Evolutionary conservation across 306 rosid species (phyloP).

Genomic region (Fragaria vesca): DNA sequence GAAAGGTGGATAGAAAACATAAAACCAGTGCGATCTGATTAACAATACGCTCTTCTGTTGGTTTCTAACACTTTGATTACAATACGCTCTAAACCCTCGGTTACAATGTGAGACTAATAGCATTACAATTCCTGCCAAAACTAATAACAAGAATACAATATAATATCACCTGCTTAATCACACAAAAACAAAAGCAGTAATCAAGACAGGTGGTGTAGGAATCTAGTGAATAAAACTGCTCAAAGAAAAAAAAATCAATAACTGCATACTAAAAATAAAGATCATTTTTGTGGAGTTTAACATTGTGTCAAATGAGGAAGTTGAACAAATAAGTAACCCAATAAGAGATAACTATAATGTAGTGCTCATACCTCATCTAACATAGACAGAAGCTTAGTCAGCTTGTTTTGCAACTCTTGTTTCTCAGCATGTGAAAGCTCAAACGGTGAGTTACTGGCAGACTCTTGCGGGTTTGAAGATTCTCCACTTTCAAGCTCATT

Average conservation of each 20-base stretch:
- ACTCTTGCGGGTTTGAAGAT: constrained; percentile 46
- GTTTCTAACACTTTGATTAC: neutral
- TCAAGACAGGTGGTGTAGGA: neutral
- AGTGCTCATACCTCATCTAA: constrained; percentile 61
- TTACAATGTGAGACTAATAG: neutral
- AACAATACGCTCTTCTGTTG: neutral
- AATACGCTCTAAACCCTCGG: neutral
- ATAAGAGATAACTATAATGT: neutral
- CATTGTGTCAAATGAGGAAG: constrained; percentile 1
- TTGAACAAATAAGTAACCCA: constrained; percentile 3
- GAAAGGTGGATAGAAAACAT: neutral
- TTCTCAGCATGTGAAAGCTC: constrained; percentile 76
- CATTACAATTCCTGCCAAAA: neutral
- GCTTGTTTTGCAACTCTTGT: constrained; percentile 70
- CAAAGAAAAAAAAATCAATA: neutral
- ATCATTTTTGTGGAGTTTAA: neutral
- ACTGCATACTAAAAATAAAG: neutral
- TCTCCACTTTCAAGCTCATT: constrained; percentile 46
- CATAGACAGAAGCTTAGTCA: constrained; percentile 73
- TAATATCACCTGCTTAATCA: constrained; percentile 5
- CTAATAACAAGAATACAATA: neutral
- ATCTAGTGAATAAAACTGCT: neutral
- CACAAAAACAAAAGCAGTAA: constrained; percentile 1
- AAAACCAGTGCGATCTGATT: neutral
- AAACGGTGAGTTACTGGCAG: constrained; percentile 37